Evolutionary conservation across 169 alveolate species (phyloP).

Genomic region (Cryptosporidium tyzzeri): DNA sequence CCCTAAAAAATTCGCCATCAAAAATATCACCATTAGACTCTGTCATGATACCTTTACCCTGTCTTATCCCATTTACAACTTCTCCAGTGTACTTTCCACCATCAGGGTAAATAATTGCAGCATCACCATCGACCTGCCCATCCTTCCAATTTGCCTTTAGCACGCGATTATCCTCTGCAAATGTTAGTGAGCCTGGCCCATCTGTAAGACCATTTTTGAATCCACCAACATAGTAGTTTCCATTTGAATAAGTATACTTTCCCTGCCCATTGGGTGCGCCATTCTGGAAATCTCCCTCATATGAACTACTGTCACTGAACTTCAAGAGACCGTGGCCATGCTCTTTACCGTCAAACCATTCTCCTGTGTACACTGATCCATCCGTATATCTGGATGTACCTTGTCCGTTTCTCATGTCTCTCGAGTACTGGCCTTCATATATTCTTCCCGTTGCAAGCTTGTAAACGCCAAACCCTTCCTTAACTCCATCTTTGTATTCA

Average conservation of each 20-base stretch:
- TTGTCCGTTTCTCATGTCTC: conserved; percentile 83
- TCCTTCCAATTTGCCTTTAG: conserved; percentile 79
- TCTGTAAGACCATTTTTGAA: conserved; percentile 72
- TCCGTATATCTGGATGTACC: conserved; percentile 84
- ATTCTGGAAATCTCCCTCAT: conserved; percentile 78
- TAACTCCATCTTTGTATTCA: conserved; percentile 79
- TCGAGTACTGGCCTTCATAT: conserved; percentile 83
- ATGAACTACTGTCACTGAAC: conserved; percentile 78
- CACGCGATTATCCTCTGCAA: conserved; percentile 67
- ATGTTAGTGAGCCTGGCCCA: conserved; percentile 74
- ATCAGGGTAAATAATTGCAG: conserved; percentile 71
- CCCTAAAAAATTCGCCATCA: conserved; percentile 89
- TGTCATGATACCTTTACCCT: conserved; percentile 78
- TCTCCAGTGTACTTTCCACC: conserved; percentile 78
- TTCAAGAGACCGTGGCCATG: conserved; percentile 79
- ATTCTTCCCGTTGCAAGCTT: conserved; percentile 77
- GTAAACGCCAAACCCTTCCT: conserved; percentile 78
- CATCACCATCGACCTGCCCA: conserved; percentile 79
- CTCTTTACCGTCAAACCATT: conserved; percentile 76
- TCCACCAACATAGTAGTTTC: conserved; percentile 76
- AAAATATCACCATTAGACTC: conserved; percentile 88
- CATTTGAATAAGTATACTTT: conserved; percentile 72
- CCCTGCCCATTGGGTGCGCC: conserved; percentile 79
- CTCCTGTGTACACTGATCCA: conserved; percentile 83
- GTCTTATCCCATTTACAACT: conserved; percentile 77